Percentiles rank a stretch among this genome's conserved stretches.
Evolutionary conservation across 2,329 filamentous ascomycete genomes (phyloP).

Genomic region (Curvularia hawaiiensis): DNA sequence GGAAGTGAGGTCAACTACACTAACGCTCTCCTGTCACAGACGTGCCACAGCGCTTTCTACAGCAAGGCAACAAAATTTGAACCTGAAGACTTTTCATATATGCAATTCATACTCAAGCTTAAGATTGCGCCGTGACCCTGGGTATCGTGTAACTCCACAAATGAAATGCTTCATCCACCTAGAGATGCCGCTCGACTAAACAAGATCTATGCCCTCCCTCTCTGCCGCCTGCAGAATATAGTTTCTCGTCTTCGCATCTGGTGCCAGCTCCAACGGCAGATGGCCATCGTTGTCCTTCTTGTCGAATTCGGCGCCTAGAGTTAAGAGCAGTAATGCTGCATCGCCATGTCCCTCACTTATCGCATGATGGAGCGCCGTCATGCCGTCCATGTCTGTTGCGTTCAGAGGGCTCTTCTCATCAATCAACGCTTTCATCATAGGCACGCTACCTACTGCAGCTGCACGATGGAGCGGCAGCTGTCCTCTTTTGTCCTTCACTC

Average conservation of each 20-base stretch:
- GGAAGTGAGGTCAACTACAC: background rate
- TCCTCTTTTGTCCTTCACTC: conserved; percentile 83
- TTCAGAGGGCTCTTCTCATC: conserved; percentile 82
- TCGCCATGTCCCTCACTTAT: conserved; percentile 79
- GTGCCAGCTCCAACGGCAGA: conserved; percentile 79
- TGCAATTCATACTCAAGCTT: background rate
- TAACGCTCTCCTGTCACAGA: background rate
- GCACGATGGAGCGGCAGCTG: conserved; percentile 91
- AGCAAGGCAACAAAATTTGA: background rate
- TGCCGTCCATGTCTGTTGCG: conserved; percentile 79
- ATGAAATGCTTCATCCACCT: conserved; percentile 8
- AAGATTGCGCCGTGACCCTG: conserved; percentile 9
- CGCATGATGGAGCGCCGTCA: conserved; percentile 88
- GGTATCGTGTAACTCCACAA: conserved; percentile 20
- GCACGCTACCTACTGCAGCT: conserved; percentile 85
- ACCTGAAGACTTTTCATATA: background rate
- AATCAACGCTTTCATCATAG: conserved; percentile 81
- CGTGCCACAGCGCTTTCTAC: background rate
- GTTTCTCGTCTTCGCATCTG: conserved; percentile 80
- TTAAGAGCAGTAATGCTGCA: conserved; percentile 80
- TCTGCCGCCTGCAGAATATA: conserved; percentile 82
- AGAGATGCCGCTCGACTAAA: conserved; percentile 19
- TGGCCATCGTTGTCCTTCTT: conserved; percentile 75
- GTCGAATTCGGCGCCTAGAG: conserved; percentile 80
- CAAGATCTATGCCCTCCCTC: conserved; percentile 77